phyloP scores from a whole-genome alignment of 225 moss, liverwort and hornwort genomes.

The Anthoceros angustus region DNA sequence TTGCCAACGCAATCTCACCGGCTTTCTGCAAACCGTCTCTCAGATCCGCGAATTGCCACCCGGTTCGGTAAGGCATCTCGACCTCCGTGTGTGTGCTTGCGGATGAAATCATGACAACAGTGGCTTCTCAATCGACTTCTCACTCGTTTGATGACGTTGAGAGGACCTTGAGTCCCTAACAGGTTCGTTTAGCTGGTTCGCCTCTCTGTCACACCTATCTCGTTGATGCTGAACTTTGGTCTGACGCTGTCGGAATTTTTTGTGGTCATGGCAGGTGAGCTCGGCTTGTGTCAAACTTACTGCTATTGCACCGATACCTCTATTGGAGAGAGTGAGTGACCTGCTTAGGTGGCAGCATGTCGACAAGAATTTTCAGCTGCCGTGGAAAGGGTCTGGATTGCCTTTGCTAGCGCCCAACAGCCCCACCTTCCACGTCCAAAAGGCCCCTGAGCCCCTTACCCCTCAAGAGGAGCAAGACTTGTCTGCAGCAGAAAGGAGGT shows the following conservation, averaged over 20 bases:
- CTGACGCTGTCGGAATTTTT: neutral
- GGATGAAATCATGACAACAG: no score
- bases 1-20: slow-evolving; percentile 46
- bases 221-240: neutral
- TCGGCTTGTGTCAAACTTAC: slow-evolving; percentile 66
- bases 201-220: neutral
- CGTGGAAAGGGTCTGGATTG: slow-evolving; percentile 65
- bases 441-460: slow-evolving; percentile 45
- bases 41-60: slow-evolving; percentile 45
- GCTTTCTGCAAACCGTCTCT: slow-evolving; percentile 43
- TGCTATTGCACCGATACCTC: slow-evolving; percentile 62
- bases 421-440: slow-evolving; percentile 57
- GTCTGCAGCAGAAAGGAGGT: slow-evolving; percentile 40
- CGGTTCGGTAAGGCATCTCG: slow-evolving; percentile 44
- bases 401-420: slow-evolving; percentile 53
- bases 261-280: slow-evolving; percentile 39
- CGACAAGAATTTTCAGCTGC: slow-evolving; percentile 40
- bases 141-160: no score
- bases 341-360: slow-evolving; percentile 72
- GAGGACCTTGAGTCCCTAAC: no score
- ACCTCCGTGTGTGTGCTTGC: neutral
- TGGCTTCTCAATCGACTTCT: no score
- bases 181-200: no score
- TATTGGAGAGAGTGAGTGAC: slow-evolving; percentile 66
- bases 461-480: slow-evolving; percentile 53